Base-by-base conservation (phyloP, 495 filamentous ascomycete species). In the Pseudoneurospora amorphoporcata region DNA sequence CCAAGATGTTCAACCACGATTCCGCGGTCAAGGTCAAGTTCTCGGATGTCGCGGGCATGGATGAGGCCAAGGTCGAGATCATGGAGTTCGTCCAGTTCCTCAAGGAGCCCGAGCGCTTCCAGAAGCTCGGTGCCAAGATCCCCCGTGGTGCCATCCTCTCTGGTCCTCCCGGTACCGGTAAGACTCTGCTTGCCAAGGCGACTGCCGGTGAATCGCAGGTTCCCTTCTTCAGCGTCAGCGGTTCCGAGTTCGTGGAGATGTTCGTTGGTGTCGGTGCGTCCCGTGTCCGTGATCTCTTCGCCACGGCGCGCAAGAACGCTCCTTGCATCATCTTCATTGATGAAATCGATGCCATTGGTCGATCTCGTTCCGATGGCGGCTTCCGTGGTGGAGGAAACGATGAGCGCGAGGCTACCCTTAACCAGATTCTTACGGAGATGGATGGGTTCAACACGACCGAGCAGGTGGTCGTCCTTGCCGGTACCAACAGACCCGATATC, bases 311-410 rank as follows among this genome's bases (percentile, higher is more conserved):
- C 47, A 98, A 97, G 84, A 95, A 94, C 81, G 91, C 96, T 4
- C 95, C 95, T 3, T 99, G 95, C 83, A 99, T 99, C 81, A 95
- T 99, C 80, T 99, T 99, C 85, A 97, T 99, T 76, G 95, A 99
- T 79, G 95, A 99, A 83, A 99, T 99, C 73, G 95, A 99, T 83
- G 95, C 95, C 41, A 97, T 99, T 77, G 95, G 95, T 79, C 94
- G 94, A 81, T 90, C 94, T 42, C 89, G 95, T 82, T 84, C 90
- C 2, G 93, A 94, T 75, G 82, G 84, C 65, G 84, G 86, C 43
- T 90, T 86, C 74, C 89, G 90, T 70, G 88, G 91, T 72, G 95
- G 95, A 73, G 95, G 95, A 70, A 98, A 97, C 77, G 96, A 98
- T 78, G 95, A 99, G 84, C 89, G 95, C 77, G 95, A 99, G 81